Conservation (phyloP, 2,329 filamentous ascomycete species). For the Neofusicoccum cordaticola region DNA sequence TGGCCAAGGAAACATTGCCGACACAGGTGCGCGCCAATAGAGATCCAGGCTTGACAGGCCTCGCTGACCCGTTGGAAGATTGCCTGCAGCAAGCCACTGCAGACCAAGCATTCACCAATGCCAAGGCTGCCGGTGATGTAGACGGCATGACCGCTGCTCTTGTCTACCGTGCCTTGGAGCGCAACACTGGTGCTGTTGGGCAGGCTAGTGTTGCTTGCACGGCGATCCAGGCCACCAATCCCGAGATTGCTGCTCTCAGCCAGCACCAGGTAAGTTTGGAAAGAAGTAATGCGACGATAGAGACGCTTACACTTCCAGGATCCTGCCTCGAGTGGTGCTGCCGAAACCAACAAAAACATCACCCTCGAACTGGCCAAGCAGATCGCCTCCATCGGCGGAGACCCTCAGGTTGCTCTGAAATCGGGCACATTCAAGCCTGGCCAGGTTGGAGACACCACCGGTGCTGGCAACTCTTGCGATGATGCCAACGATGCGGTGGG, state of each 20-base stretch:
- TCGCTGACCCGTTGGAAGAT: conserved; percentile 33
- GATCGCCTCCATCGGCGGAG: conserved; percentile 60
- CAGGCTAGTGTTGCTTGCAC: conserved; percentile 57
- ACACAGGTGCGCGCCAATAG: conserved; percentile 37
- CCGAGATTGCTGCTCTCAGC: conserved; percentile 61
- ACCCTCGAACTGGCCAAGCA: conserved; percentile 59
- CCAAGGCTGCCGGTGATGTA: conserved; percentile 52
- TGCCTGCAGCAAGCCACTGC: conserved; percentile 59
- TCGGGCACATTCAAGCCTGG: conserved; percentile 61
- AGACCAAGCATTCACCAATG: conserved; percentile 60
- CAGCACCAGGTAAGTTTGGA: conserved; percentile 53
- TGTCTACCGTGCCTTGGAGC: conserved; percentile 55
- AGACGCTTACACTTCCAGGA: conserved; percentile 37
- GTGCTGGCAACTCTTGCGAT: conserved; percentile 54
- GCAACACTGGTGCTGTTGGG: conserved; percentile 60
- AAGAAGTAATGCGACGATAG: too few relatives aligned
- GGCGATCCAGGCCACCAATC: conserved; percentile 56
- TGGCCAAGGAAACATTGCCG: conserved; percentile 49
- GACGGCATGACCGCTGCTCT: conserved; percentile 55
- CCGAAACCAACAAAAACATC: conserved; percentile 59
- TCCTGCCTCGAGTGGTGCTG: conserved; percentile 58
- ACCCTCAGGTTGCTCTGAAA: conserved; percentile 60
- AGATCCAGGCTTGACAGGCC: not conserved
- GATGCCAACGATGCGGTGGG: conserved; percentile 47
- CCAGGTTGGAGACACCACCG: conserved; percentile 51